phyloP scores from a whole-genome alignment of 495 filamentous ascomycete species.

The Bryoglossum gracile region DNA sequence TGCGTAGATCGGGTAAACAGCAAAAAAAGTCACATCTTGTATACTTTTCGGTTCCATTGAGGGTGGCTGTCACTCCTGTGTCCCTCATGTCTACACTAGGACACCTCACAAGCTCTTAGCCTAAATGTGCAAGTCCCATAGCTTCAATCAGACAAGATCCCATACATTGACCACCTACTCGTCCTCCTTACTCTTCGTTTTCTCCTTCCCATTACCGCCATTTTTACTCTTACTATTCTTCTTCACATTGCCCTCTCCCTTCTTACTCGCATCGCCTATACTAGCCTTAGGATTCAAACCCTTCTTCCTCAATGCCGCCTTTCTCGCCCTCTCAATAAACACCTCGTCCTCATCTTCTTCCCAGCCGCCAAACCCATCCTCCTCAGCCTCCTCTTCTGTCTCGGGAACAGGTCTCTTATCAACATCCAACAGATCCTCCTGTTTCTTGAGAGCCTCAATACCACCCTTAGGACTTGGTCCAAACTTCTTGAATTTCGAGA shows the following conservation, averaged over 20 bases:
- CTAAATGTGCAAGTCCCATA: too few species aligned
- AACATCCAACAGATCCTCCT: conserved; percentile 36
- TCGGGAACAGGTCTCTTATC: conserved; percentile 44
- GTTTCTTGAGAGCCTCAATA: conserved; percentile 20
- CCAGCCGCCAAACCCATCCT: conserved; percentile 76
- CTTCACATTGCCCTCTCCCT: conserved; percentile 21
- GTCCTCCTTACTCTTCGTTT: too few species aligned
- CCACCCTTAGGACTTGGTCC: conserved; percentile 55
- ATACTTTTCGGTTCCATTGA: too few species aligned
- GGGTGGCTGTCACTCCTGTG: too few species aligned
- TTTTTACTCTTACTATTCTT: conserved; percentile 27
- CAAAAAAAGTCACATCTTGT: too few species aligned
- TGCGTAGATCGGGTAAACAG: too few species aligned
- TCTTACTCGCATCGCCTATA: conserved; percentile 13
- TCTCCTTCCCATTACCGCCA: conserved; percentile 1
- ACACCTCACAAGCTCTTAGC: too few species aligned
- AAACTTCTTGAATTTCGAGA: conserved; percentile 92
- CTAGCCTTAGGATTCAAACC: conserved; percentile 41
- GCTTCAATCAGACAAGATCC: too few species aligned
- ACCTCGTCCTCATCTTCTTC: conserved; percentile 77
- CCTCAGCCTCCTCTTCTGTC: conserved; percentile 34
- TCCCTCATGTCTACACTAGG: too few species aligned
- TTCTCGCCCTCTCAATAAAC: conserved; percentile 67
- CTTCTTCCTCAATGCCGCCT: conserved; percentile 47
- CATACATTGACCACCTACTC: too few species aligned